phyloP scores from a whole-genome alignment of 1,284 basidiomycete genomes.

The Apiotrichum sp. region DNA sequence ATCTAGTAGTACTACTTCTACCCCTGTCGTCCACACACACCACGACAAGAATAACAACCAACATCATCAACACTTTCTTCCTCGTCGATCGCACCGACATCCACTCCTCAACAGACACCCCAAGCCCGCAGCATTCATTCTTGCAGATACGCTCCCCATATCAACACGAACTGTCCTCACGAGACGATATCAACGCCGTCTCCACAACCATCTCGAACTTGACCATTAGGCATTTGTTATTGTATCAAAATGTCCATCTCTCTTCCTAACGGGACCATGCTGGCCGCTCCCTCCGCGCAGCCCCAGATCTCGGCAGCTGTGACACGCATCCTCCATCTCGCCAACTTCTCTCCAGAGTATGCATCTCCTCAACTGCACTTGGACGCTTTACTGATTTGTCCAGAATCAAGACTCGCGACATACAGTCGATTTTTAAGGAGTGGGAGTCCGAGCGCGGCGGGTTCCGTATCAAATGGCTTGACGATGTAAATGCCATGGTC shows the following conservation, averaged over 20 bases:
- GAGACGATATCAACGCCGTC: no score
- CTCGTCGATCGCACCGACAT: no score
- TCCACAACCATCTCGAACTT: not conserved
- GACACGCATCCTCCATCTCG: constrained; percentile 86
- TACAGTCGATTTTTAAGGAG: constrained; percentile 81
- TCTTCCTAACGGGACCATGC: constrained; percentile 42
- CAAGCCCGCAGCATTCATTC: no score
- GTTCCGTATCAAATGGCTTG: constrained; percentile 98
- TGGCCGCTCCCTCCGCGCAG: constrained; percentile 34
- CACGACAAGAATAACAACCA: no score
- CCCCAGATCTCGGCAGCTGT: constrained; percentile 74
- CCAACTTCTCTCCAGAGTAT: constrained; percentile 78
- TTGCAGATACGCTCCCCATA: no score
- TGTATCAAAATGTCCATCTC: constrained; percentile 41
- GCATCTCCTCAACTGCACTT: constrained; percentile 6
- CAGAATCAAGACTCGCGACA: constrained; percentile 88
- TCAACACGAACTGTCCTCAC: no score
- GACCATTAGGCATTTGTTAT: not conserved
- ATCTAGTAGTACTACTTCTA: no score
- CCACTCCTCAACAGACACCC: no score
- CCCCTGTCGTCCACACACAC: no score
- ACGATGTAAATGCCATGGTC: constrained; percentile 91
- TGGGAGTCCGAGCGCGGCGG: constrained; percentile 83
- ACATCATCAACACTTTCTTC: no score
- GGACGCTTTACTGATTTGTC: not conserved